These are phyloP conservation scores for Adansonia grandidieri DNA, from an alignment of 441 rosid species.

Conservation along the genomic window DNA sequence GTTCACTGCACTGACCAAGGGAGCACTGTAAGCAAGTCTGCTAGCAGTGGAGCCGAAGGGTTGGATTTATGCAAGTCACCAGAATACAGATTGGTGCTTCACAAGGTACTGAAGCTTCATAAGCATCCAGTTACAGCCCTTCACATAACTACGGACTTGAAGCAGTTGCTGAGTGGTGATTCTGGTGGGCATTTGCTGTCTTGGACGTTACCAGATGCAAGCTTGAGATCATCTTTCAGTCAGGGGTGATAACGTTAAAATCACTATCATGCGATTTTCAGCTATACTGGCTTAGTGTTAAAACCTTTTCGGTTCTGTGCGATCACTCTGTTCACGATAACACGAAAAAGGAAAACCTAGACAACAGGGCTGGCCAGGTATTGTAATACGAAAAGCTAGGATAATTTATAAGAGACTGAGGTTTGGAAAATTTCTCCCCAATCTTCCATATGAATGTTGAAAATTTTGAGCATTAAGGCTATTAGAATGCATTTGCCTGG, in stretches of 20 bases:
- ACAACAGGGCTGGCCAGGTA: conserved; percentile 10
- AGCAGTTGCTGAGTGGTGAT: conserved; percentile 95
- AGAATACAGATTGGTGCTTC: conserved; percentile 84
- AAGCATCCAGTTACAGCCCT: conserved; percentile 91
- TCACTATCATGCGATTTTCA: conserved; percentile 17
- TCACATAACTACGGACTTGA: conserved; percentile 70
- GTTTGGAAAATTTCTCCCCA: conserved; percentile 10
- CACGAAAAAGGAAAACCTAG: background rate
- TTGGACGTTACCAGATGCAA: conserved; percentile 61
- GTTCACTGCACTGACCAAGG: conserved; percentile 67
- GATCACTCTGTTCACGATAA: background rate
- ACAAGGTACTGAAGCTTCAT: conserved; percentile 83
- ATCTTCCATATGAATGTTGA: conserved; percentile 1
- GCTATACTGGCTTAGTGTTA: conserved; percentile 29
- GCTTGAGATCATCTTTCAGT: conserved; percentile 43
- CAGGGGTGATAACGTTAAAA: conserved; percentile 45
- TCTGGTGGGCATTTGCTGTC: conserved; percentile 82
- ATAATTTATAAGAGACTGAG: background rate
- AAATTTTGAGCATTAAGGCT: conserved; percentile 8
- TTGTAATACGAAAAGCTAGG: background rate
- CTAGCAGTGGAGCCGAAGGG: conserved; percentile 53
- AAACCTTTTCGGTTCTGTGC: conserved; percentile 9
- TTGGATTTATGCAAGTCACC: conserved; percentile 65
- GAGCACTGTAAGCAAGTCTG: conserved; percentile 48
- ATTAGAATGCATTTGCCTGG: background rate